These are phyloP conservation scores for Pleurozium schreberi DNA, from an alignment of 225 moss, liverwort and hornwort genomes.

Conservation along the genomic window DNA sequence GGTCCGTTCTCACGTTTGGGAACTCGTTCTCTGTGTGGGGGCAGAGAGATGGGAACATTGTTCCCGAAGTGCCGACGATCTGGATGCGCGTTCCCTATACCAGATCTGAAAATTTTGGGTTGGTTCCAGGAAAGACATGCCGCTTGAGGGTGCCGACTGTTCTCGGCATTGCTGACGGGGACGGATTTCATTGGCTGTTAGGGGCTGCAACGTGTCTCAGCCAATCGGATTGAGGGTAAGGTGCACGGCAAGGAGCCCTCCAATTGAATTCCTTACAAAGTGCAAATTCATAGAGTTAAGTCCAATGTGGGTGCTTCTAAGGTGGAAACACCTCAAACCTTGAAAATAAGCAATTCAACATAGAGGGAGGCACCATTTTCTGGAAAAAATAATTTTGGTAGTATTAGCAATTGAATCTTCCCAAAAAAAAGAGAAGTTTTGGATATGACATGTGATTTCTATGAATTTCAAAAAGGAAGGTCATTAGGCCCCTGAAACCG, in stretches of 20 bases:
- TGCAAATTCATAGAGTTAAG: not conserved
- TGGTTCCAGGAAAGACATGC: constrained; percentile 12
- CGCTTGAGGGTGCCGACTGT: not conserved
- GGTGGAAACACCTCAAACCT: no score
- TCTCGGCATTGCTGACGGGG: not conserved
- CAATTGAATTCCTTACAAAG: no score
- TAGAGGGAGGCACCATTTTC: no score
- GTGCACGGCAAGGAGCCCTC: not conserved
- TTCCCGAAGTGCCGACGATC: not conserved
- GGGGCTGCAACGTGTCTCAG: not conserved
- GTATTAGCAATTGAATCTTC: no score
- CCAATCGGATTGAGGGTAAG: not conserved
- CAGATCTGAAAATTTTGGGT: not conserved
- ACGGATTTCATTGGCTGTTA: not conserved
- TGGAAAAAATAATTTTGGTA: no score
- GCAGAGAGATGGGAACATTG: not conserved
- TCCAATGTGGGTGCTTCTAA: not conserved
- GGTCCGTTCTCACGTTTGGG: not conserved
- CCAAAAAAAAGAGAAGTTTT: no score
- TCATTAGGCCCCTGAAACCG: no score
- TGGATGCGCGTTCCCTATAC: not conserved
- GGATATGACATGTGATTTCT: no score
- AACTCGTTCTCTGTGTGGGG: not conserved
- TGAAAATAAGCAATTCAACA: no score
- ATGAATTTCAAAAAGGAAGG: no score